Evolutionary conservation across 371 early-diverging fungal species (phyloP).

Genomic region (Choanephora cucurbitarum): DNA sequence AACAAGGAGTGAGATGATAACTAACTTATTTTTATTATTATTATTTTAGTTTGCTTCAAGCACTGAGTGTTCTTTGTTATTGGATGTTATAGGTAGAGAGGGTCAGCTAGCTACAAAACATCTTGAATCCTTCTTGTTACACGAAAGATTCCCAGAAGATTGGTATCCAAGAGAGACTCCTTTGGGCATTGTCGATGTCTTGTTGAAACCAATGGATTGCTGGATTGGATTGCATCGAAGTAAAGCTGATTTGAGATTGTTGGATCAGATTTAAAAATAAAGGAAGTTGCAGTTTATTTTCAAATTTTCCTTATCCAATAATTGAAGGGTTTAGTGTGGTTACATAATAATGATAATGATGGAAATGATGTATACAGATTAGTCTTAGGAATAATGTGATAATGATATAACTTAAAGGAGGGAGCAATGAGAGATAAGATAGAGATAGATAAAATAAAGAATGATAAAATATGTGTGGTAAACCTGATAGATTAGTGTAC

Average conservation of each 20-base stretch:
- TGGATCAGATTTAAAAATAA: slow-evolving; percentile 12
- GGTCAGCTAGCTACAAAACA: slow-evolving; percentile 23
- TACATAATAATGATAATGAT: no score
- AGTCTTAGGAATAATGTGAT: no score
- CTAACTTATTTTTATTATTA: slow-evolving; percentile 4
- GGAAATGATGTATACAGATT: no score
- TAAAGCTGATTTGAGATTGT: slow-evolving; percentile 13
- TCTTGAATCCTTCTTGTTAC: slow-evolving; percentile 28
- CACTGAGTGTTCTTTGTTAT: slow-evolving; percentile 30
- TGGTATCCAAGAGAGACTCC: slow-evolving; percentile 31
- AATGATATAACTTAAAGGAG: no score
- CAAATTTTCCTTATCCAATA: no score
- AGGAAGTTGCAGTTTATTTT: no score
- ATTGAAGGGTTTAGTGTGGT: no score
- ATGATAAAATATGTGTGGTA: no score
- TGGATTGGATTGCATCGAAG: slow-evolving; percentile 21
- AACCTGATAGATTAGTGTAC: slow-evolving; percentile 35
- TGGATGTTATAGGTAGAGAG: slow-evolving; percentile 36
- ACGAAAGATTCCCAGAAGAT: slow-evolving; percentile 38
- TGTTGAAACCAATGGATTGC: slow-evolving; percentile 11
- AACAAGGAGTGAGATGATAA: not conserved
- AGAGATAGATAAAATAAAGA: not conserved
- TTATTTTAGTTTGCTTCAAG: slow-evolving; percentile 30
- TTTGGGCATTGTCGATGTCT: not conserved
- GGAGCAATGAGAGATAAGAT: no score